Evolutionary conservation across 148 eudicot species (phyloP), one percentile per base, ranked within the genome.

Genomic region (Cornus florida): DNA sequence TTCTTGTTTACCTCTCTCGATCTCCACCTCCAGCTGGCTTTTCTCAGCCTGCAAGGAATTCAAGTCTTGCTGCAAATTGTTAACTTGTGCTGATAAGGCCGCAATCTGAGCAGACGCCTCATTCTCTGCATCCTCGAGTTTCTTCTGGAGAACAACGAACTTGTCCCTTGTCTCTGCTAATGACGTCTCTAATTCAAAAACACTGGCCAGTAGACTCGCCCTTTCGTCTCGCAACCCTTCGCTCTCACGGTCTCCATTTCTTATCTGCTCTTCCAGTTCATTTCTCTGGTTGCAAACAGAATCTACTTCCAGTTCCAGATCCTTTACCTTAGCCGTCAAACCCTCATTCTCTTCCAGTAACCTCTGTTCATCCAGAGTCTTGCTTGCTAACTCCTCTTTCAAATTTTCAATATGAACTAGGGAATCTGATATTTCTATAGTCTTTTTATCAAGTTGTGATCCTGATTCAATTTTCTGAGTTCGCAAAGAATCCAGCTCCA

Each of bases 41-140:
- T 87, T 92, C 73, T 81, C 82, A 20, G 79, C 16, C 24, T 77
- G 74, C 48, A 88, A 73, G 10, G 60, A 85, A 69, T 88, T 90
- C 74, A 83, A 60, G 77, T 92, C 90, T 38, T 79, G 77, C 76
- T 84, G 88, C 53, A 87, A 59, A 57, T 83, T 72, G 57, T 86
- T 79, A 19, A 60, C 16, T 23, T 32, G 23, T 13, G 16, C 68
- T 31, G 39, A 32, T 19, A 57, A 38, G 16, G 33, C 46, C 68
- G 20, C 13, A 24, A 85, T 57, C 69, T 90, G 85, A n/a, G 80
- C 57, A 22, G 89, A 84, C 6, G 87, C 76, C 72, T 84, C 92
- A 69, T 76, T 78, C 77, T 80, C 71, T 66, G 68, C 80, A 46
- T 86, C 88, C 64, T 95, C 95, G 23, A 90, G 82, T 80, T 83